Percentiles rank a stretch among this genome's conserved stretches.
phyloP scores from a whole-genome alignment of 225 moss, liverwort and hornwort genomes.

The Sphagnum contortum region DNA sequence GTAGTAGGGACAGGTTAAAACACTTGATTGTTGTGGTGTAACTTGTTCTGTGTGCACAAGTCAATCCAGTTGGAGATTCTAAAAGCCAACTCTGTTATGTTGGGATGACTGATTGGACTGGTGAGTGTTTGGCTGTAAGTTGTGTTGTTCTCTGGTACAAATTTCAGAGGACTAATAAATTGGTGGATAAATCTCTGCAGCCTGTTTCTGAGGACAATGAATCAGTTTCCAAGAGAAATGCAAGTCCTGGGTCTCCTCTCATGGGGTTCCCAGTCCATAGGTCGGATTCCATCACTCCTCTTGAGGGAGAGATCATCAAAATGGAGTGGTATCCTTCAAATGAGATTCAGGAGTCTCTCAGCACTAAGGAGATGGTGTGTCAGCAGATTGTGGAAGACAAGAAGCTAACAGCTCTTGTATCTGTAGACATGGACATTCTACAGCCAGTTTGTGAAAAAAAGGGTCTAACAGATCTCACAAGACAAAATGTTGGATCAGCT shows the following conservation, averaged over 20 bases:
- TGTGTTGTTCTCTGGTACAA: not conserved
- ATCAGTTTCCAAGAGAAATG: constrained; percentile 22
- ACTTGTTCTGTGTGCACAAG: not conserved
- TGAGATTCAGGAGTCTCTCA: constrained; percentile 4
- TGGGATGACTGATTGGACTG: not conserved
- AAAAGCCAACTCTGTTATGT: not conserved
- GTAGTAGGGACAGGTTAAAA: too few species aligned
- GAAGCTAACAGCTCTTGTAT: constrained; percentile 22
- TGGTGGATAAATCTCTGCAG: constrained; percentile 10
- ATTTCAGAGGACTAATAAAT: not conserved
- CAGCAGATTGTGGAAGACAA: constrained; percentile 15
- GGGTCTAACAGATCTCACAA: constrained; percentile 15
- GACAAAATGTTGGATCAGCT: constrained; percentile 8
- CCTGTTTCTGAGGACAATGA: constrained; percentile 37
- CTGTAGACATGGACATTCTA: constrained; percentile 17
- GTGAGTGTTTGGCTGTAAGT: not conserved
- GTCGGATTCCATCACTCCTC: not conserved
- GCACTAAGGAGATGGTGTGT: constrained; percentile 13
- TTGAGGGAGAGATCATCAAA: constrained; percentile 13
- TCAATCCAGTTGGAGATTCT: not conserved
- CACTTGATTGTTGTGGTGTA: too few species aligned
- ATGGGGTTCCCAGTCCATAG: constrained; percentile 16
- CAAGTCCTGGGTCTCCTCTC: constrained; percentile 9
- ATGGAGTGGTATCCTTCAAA: constrained; percentile 15
- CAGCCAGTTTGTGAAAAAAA: constrained; percentile 11